Conservation (phyloP, 257 asterid species). For the Mentha longifolia region DNA sequence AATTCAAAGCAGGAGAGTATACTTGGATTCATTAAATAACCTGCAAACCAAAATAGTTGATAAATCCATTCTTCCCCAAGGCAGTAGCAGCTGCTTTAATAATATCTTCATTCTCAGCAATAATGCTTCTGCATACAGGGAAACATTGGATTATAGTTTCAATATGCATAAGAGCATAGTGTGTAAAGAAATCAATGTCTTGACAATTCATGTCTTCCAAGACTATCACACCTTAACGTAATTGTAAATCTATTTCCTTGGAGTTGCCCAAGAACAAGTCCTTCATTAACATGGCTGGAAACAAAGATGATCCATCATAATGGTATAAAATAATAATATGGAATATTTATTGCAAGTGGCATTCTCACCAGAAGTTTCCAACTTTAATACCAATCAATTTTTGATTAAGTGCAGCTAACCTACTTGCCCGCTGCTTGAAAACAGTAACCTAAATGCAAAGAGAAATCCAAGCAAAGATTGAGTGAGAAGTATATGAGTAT, state of each 20-base stretch:
- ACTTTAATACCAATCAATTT: slow-evolving; percentile 84
- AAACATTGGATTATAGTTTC: slow-evolving; percentile 27
- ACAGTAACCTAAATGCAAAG: slow-evolving; percentile 71
- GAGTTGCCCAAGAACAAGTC: slow-evolving; percentile 91
- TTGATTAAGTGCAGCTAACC: slow-evolving; percentile 79
- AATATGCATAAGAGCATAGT: slow-evolving; percentile 13
- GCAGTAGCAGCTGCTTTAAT: slow-evolving; percentile 72
- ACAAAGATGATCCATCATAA: slow-evolving; percentile 27
- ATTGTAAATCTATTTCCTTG: slow-evolving; percentile 90
- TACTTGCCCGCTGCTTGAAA: slow-evolving; percentile 85
- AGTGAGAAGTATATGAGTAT: neutral
- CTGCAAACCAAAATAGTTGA: slow-evolving; percentile 97
- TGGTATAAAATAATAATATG: slow-evolving; percentile 24
- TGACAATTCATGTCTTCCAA: slow-evolving; percentile 4
- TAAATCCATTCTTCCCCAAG: slow-evolving; percentile 77
- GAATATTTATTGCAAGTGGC: slow-evolving; percentile 30
- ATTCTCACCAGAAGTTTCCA: slow-evolving; percentile 91
- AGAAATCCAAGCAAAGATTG: slow-evolving; percentile 25
- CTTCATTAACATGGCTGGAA: slow-evolving; percentile 85
- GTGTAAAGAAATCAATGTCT: neutral
- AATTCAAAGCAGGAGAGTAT: slow-evolving; percentile 21
- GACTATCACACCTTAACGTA: slow-evolving; percentile 64
- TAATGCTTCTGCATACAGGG: slow-evolving; percentile 64
- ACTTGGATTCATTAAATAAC: slow-evolving; percentile 41
- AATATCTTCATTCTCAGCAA: slow-evolving; percentile 74